Evolutionary conservation across 75 land plant genomes (phyloP).

Genomic region (Selaginella tamariscina): DNA sequence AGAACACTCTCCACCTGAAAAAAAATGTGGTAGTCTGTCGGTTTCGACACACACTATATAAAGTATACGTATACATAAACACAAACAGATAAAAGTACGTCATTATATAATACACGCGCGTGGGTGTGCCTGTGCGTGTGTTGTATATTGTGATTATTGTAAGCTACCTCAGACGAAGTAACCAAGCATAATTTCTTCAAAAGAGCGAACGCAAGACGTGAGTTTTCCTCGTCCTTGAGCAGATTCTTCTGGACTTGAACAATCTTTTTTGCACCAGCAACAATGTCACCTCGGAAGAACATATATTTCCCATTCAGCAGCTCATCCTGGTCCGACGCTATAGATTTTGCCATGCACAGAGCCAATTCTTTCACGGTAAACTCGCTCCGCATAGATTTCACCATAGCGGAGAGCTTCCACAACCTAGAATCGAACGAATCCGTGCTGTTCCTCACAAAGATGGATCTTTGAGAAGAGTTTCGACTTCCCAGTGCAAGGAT

Average conservation of each 20-base stretch:
- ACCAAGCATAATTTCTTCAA: background rate
- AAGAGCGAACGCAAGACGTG: background rate
- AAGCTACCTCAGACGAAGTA: background rate
- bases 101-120: too few relatives aligned
- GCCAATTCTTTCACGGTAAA: background rate
- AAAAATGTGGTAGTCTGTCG: too few relatives aligned
- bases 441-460: background rate
- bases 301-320: background rate
- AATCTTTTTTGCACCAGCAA: background rate
- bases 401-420: background rate
- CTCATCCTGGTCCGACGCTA: background rate
- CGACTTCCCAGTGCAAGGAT: constrained; percentile 17
- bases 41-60: too few relatives aligned
- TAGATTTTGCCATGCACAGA: background rate
- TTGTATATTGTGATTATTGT: too few relatives aligned
- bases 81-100: background rate
- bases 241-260: background rate
- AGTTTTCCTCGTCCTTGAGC: background rate
- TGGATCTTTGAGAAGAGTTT: constrained; percentile 19
- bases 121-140: too few relatives aligned
- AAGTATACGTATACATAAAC: background rate
- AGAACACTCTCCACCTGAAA: background rate
- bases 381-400: background rate
- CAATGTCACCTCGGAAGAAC: background rate
- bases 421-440: background rate